phyloP scores from a whole-genome alignment of 163 green algal genomes.

The Picocystis sp. region DNA sequence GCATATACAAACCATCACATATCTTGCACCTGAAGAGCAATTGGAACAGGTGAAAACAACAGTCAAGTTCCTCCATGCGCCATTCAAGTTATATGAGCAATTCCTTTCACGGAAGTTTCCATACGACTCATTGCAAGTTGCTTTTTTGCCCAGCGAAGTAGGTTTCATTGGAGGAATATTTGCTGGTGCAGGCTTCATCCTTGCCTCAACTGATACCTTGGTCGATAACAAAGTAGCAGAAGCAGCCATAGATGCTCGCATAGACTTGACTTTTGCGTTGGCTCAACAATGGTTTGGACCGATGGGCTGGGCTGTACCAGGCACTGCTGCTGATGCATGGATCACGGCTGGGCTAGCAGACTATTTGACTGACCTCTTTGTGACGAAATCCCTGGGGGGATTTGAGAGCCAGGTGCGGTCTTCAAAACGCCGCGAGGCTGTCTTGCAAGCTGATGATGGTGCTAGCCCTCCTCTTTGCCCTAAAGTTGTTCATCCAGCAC shows the following conservation, averaged over 20 bases:
- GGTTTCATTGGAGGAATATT: too few species aligned
- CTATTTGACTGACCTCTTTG: slow-evolving; percentile 29
- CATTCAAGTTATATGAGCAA: too few species aligned
- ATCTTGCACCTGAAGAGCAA: too few species aligned
- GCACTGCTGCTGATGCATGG: slow-evolving; percentile 30
- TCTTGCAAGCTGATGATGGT: slow-evolving; percentile 28
- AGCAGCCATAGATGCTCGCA: slow-evolving; percentile 13
- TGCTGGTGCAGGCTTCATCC: too few species aligned
- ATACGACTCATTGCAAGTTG: too few species aligned
- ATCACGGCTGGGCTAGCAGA: slow-evolving; percentile 34
- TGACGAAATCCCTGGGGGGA: slow-evolving; percentile 15
- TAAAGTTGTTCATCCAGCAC: neutral
- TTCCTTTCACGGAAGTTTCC: too few species aligned
- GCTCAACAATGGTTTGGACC: slow-evolving; percentile 42
- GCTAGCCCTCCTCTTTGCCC: slow-evolving; percentile 29
- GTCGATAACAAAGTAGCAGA: too few species aligned
- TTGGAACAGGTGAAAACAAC: too few species aligned
- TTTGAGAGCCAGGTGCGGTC: slow-evolving; percentile 6
- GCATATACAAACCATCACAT: too few species aligned
- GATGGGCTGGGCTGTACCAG: slow-evolving; percentile 25
- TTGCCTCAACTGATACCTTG: too few species aligned
- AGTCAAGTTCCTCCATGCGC: too few species aligned
- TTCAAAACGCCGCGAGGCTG: slow-evolving; percentile 12
- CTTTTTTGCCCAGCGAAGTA: too few species aligned
- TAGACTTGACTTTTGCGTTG: slow-evolving; percentile 21